phyloP scores from a whole-genome alignment of 2,329 filamentous ascomycete genomes.

The Neofusicoccum parvum region DNA sequence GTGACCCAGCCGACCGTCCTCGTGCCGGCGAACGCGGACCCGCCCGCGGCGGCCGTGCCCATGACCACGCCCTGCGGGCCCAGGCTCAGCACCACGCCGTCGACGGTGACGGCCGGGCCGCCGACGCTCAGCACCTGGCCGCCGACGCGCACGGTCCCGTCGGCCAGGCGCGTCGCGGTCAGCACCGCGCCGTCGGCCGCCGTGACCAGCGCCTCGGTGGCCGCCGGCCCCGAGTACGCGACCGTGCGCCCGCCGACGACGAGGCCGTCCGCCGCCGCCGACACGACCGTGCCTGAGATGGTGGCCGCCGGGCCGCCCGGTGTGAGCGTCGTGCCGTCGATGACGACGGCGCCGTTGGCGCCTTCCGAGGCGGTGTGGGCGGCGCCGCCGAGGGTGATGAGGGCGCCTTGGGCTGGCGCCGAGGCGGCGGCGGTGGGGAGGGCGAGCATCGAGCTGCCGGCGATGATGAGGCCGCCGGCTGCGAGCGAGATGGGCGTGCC shows the following conservation, averaged over 20 bases:
- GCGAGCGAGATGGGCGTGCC: neutral
- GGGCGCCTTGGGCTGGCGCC: neutral
- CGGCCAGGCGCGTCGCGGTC: neutral
- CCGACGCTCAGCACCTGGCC: neutral
- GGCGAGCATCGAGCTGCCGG: neutral
- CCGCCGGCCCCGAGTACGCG: neutral
- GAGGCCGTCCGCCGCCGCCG: neutral
- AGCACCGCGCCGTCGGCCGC: neutral
- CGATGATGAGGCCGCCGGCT: neutral
- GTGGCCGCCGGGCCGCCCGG: neutral
- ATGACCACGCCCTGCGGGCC: neutral
- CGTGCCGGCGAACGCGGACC: neutral
- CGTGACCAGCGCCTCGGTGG: neutral
- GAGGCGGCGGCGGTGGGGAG: neutral
- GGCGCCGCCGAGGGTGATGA: neutral
- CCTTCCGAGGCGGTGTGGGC: neutral
- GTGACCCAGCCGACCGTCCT: neutral
- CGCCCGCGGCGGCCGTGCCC: neutral
- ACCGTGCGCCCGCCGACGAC: conserved; percentile 1
- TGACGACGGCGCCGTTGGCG: neutral
- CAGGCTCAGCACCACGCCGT: neutral
- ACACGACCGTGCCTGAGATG: neutral
- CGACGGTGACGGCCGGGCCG: neutral
- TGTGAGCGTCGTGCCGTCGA: neutral
- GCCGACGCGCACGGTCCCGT: neutral